A percentile compares a stretch with the other conserved stretches of the same genome.
These are phyloP conservation scores for Yarrowia sp. DNA, from an alignment of 805 yeast genomes.

Conservation along the genomic window DNA sequence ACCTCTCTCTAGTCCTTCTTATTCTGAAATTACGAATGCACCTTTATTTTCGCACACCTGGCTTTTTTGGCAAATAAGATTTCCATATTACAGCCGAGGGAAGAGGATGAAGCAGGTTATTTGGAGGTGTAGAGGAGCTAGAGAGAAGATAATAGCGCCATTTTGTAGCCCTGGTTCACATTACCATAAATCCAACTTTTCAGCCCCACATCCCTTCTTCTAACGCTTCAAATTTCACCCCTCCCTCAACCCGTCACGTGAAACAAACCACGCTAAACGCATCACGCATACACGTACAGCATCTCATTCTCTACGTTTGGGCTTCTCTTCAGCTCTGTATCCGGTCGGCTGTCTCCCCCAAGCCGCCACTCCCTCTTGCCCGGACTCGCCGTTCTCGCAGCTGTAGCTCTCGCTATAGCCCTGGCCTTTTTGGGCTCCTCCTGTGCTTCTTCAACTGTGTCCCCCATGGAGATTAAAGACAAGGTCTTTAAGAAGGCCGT, in stretches of 20 bases:
- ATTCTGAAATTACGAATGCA: no score
- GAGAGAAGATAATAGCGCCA: no score
- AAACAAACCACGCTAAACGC: constrained; percentile 36
- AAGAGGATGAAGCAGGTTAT: neutral
- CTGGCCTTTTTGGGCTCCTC: constrained; percentile 28
- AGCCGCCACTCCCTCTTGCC: constrained; percentile 36
- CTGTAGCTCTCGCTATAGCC: constrained; percentile 38
- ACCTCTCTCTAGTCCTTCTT: no score
- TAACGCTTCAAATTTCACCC: no score
- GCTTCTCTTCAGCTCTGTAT: neutral
- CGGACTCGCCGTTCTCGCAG: constrained; percentile 15
- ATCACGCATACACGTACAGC: constrained; percentile 12
- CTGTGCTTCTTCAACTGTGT: neutral
- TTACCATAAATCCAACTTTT: neutral
- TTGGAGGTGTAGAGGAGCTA: neutral
- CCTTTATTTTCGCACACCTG: constrained; percentile 16
- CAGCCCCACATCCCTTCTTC: neutral
- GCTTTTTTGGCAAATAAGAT: constrained; percentile 20
- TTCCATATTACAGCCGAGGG: constrained; percentile 27
- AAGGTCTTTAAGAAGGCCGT: constrained; percentile 39
- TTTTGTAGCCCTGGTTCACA: neutral
- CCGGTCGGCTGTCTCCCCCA: constrained; percentile 12
- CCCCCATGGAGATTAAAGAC: constrained; percentile 30
- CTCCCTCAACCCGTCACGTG: neutral
- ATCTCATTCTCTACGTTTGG: constrained; percentile 3